phyloP scores from a whole-genome alignment of 2,329 filamentous ascomycete genomes.

The Botrytis elliptica region DNA sequence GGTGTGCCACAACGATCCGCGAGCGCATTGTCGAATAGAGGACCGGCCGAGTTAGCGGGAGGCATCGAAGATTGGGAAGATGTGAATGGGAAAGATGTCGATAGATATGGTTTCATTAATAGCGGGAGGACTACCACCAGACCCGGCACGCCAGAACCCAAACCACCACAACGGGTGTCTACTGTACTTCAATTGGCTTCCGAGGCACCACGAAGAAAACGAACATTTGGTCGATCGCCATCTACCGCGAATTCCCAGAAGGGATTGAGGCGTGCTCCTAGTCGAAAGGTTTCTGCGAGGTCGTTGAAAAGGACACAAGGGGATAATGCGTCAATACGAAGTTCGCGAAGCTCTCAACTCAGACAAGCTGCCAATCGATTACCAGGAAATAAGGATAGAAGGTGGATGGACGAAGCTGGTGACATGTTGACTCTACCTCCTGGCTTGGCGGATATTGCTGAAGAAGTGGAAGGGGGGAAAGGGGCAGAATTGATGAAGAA shows the following conservation, averaged over 20 bases:
- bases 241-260: constrained; percentile 30
- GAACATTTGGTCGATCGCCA: constrained; percentile 35
- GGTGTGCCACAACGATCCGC: constrained; percentile 26
- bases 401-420: constrained; percentile 63
- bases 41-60: constrained; percentile 51
- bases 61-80: constrained; percentile 68
- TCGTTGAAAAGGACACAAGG: constrained; percentile 55
- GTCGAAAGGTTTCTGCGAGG: constrained; percentile 55
- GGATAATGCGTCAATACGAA: constrained; percentile 39
- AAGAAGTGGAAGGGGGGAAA: constrained; percentile 54
- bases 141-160: constrained; percentile 41
- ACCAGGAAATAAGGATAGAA: constrained; percentile 59
- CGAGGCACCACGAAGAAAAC: constrained; percentile 35
- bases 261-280: constrained; percentile 44
- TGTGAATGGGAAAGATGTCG: constrained; percentile 58
- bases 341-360: constrained; percentile 52
- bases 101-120: constrained; percentile 68
- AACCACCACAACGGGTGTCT: constrained; percentile 37
- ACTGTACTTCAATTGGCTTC: constrained; percentile 38
- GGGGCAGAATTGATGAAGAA: constrained; percentile 56
- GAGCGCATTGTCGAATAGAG: constrained; percentile 32
- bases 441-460: constrained; percentile 54
- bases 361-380: constrained; percentile 59
- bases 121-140: constrained; percentile 43
- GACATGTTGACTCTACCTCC: constrained; percentile 63